Base-by-base conservation (phyloP, 2,329 filamentous ascomycete species). In the Claviceps paspali region DNA sequence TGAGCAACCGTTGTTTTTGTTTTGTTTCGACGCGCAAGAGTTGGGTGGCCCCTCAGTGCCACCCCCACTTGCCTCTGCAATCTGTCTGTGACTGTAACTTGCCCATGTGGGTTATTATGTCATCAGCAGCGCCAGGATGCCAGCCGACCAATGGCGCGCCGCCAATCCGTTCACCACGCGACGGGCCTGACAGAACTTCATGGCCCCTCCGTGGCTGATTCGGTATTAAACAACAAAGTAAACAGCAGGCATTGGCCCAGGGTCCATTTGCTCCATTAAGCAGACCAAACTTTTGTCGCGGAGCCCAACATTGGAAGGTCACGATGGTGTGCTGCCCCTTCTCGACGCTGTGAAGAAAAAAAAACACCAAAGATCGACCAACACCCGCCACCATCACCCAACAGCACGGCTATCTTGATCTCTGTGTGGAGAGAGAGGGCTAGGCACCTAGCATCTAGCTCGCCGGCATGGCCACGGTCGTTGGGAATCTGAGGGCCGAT, bases 1-100 rank as follows among this genome's bases (percentile, higher is more conserved):
- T 28, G 36, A 40, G 45, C 45, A 47, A 47, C 35, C 15, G 35
- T 38, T 53, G 49, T 54, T 53, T 55, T 55, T 54, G 52, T 55
- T 55, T 55, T 55, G 44, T 52, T 54, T 23, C 34, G 32, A 29
- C 33, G 11, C n/a, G 43, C 43, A 43, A 47, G 52, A 32, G 9
- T 14, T n/a, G n/a, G n/a, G n/a, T n/a, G n/a, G 23, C 34, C 33
- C 22, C 44, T 46, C 41, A 43, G 38, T 46, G 45, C 49, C 45
- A 38, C 47, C 46, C n/a, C n/a, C n/a, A n/a, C n/a, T n/a, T n/a
- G n/a, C n/a, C n/a, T n/a, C n/a, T n/a, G n/a, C n/a, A n/a, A n/a
- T n/a, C n/a, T n/a, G n/a, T n/a, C n/a, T n/a, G n/a, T n/a, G n/a
- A n/a, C n/a, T n/a, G n/a, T n/a, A n/a, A n/a, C n/a, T n/a, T n/a